These are phyloP conservation scores for Acanthochlamys bracteata DNA, from an alignment of 106 monocot species.

Conservation along the genomic window DNA sequence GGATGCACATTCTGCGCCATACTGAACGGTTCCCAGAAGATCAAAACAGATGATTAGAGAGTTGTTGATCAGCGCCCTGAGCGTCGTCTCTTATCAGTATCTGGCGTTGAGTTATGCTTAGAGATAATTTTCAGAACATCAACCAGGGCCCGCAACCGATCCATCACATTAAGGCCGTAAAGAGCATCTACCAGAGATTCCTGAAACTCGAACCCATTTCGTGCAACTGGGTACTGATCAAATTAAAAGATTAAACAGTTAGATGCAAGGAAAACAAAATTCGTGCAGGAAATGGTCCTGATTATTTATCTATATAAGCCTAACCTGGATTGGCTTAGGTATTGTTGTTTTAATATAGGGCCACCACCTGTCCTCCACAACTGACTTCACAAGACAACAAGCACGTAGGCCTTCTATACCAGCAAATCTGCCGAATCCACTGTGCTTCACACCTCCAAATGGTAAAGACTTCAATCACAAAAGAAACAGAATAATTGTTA, in stretches of 20 bases:
- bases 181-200: conserved; percentile 87
- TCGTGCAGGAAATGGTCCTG: background rate
- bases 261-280: background rate
- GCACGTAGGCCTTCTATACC: conserved; percentile 94
- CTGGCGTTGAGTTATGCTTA: conserved; percentile 41
- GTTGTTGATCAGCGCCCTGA: conserved; percentile 8
- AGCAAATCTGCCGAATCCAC: conserved; percentile 98
- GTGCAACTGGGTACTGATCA: conserved; percentile 88
- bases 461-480: conserved; percentile 64
- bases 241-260: background rate
- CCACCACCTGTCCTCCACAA: conserved; percentile 96
- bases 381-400: conserved; percentile 94
- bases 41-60: no score
- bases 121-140: conserved; percentile 73
- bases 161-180: conserved; percentile 86
- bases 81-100: conserved; percentile 17
- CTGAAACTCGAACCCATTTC: conserved; percentile 87
- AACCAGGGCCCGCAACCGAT: conserved; percentile 62
- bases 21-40: no score
- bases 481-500: background rate
- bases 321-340: conserved; percentile 84
- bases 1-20: no score
- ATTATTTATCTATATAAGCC: background rate
- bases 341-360: conserved; percentile 89
- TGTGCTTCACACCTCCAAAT: conserved; percentile 97